A percentile compares a stretch with the other conserved stretches of the same genome.
Conservation (phyloP, 73 alveolate genomes). For the Paramecium bursaria region DNA sequence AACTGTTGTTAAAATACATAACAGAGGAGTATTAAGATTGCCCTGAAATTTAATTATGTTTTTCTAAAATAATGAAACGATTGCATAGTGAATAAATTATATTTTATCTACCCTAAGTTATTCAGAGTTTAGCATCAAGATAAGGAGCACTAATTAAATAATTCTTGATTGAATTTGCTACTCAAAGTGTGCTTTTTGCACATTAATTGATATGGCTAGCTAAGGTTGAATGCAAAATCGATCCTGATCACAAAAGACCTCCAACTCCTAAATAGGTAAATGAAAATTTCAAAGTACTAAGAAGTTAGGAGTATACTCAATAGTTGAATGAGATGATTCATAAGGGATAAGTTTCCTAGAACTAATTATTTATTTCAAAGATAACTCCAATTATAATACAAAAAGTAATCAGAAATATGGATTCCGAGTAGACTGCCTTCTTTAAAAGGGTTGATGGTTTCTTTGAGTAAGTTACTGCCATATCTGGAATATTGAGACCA, state of each 20-base stretch:
- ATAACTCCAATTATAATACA: constrained; percentile 64
- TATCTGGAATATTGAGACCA: constrained; percentile 85
- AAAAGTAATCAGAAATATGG: constrained; percentile 68
- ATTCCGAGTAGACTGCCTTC: constrained; percentile 68
- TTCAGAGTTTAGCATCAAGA: constrained; percentile 44
- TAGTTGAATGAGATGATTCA: neutral
- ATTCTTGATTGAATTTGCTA: constrained; percentile 75
- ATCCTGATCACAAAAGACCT: constrained; percentile 75
- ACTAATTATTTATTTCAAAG: constrained; percentile 63
- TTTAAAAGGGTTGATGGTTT: constrained; percentile 78
- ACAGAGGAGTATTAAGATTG: constrained; percentile 44
- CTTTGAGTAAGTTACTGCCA: constrained; percentile 82
- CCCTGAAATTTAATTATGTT: constrained; percentile 64
- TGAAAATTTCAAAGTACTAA: neutral
- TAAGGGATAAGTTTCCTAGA: constrained; percentile 14
- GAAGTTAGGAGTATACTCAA: constrained; percentile 18
- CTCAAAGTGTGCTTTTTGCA: constrained; percentile 74
- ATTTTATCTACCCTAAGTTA: constrained; percentile 57
- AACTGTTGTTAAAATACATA: constrained; percentile 46
- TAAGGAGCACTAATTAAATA: constrained; percentile 68
- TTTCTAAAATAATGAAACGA: constrained; percentile 67
- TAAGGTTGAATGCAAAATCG: constrained; percentile 76
- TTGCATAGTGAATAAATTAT: constrained; percentile 61
- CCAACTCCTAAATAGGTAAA: constrained; percentile 69
- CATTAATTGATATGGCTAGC: constrained; percentile 82